Base-by-base conservation (phyloP, 257 asterid species). In the Linaria vulgaris region DNA sequence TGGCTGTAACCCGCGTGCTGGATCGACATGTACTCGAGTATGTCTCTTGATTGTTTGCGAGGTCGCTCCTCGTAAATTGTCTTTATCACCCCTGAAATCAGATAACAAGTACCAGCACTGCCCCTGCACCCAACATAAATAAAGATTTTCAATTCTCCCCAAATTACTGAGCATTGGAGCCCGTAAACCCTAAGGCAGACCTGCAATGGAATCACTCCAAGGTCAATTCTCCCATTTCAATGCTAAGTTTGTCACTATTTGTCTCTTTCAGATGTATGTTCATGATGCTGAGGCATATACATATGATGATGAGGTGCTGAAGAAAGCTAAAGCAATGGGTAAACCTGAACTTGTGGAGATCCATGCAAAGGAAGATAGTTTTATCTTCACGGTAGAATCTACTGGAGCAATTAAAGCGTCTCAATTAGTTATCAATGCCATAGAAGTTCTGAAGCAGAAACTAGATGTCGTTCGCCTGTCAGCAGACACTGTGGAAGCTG, bases 401-500 rank as follows among this genome's bases (percentile, higher is more conserved):
- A 88, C 97, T 31, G 99, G 99, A 0, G 96, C 89, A 6, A 52
- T 90, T 50, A 90, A 86, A 82, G 95, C 99, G 57, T 86, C 97
- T 41, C 95, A 86, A 70, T 64, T 94, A 78, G 81, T 94, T 56
- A 71, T 88, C 56, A 94, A 88, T 66, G 96, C 99, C 51, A 88
- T 94, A 0, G 95, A 88, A 7, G 67, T 94, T 67, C 85, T 94
- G 78, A 94, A 94, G 77, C 95, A 80, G 77, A 94, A 94, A 76
- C 56, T 90, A 76, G 99, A 94, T 64, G 96, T 95, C 9, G 97
- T 94, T 61, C 95, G 96, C 61, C 63, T 94, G 79, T 90, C 99
- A 0, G 87, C 95, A 12, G 99, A 90, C 79, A 87, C 96, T 9
- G 95, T 94, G 72, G 97, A 90, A 81, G 96, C 96, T 47, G 99